Percentiles rank a stretch among this genome's conserved stretches.
Conservation (phyloP, 1,284 basidiomycete genomes). For the Meripilus lineatus region DNA sequence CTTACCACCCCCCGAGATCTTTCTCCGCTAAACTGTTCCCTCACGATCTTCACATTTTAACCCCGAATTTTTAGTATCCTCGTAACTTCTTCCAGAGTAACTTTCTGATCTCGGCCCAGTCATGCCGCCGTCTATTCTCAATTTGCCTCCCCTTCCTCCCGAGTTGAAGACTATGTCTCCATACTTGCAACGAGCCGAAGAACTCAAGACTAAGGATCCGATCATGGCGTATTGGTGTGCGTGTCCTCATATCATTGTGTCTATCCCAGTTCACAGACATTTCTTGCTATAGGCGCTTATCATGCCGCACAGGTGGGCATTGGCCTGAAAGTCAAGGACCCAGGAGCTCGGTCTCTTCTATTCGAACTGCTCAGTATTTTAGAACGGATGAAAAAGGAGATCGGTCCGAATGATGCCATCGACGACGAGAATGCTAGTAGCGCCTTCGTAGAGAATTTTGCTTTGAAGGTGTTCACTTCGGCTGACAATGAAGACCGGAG, state of each 20-base stretch:
- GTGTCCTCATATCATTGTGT: slow-evolving; percentile 21
- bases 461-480: slow-evolving; percentile 77
- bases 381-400: slow-evolving; percentile 75
- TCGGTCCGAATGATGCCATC: slow-evolving; percentile 78
- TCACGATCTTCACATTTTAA: no score
- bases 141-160: slow-evolving; percentile 50
- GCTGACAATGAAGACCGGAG: slow-evolving; percentile 91
- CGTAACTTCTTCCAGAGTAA: no score
- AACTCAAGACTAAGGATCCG: slow-evolving; percentile 78
- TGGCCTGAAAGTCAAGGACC: slow-evolving; percentile 54
- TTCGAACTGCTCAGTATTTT: slow-evolving; percentile 73
- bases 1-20: no score
- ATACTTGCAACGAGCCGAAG: slow-evolving; percentile 87
- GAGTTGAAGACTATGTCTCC: slow-evolving; percentile 65
- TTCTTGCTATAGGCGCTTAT: slow-evolving; percentile 62
- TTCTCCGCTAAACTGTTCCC: no score
- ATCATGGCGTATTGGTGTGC: slow-evolving; percentile 93
- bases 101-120: not conserved
- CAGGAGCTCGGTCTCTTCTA: slow-evolving; percentile 66
- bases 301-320: slow-evolving; percentile 89
- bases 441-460: slow-evolving; percentile 94
- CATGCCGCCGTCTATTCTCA: slow-evolving; percentile 30
- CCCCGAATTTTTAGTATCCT: no score
- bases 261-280: slow-evolving; percentile 9
- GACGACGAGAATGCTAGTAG: slow-evolving; percentile 79